phyloP scores from a whole-genome alignment of 768 basidiomycete genomes.

The Macrolepiota dolichaula region DNA sequence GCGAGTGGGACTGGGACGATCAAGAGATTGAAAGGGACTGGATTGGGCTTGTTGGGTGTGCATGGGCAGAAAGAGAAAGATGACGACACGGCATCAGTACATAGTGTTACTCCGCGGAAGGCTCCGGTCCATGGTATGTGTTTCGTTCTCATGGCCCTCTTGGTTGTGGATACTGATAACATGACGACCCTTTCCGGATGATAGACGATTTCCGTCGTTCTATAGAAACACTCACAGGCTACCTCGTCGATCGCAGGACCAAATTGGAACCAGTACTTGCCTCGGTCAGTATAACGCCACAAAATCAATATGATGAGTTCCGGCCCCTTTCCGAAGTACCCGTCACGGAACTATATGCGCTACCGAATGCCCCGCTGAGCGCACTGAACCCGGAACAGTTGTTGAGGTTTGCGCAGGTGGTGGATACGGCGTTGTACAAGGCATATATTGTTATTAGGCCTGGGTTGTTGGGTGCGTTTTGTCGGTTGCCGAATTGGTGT shows the following conservation, averaged over 20 bases:
- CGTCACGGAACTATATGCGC: constrained; percentile 67
- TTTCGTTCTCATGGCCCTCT: not conserved
- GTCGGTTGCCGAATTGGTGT: constrained; percentile 94
- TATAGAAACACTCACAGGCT: constrained; percentile 84
- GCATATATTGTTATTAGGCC: constrained; percentile 84
- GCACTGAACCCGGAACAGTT: constrained; percentile 81
- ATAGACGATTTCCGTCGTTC: constrained; percentile 65
- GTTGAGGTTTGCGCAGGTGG: constrained; percentile 85
- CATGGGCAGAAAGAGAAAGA: constrained; percentile 38
- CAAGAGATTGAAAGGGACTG: constrained; percentile 47
- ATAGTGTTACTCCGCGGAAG: constrained; percentile 24
- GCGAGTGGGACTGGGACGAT: constrained; percentile 4
- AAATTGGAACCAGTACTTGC: constrained; percentile 79
- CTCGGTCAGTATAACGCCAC: constrained; percentile 62
- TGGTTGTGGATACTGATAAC: too few relatives aligned
- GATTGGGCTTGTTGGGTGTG: constrained; percentile 45
- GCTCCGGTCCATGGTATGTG: constrained; percentile 31
- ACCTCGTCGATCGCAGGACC: constrained; percentile 86
- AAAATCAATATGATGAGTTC: constrained; percentile 62
- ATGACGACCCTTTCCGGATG: not conserved
- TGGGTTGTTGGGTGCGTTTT: constrained; percentile 77
- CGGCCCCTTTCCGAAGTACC: constrained; percentile 71
- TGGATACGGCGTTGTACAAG: constrained; percentile 95
- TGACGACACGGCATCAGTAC: constrained; percentile 58
- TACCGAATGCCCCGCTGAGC: constrained; percentile 74